These are phyloP conservation scores for Aotearoamyces nothofagi DNA, from an alignment of 2,329 filamentous ascomycete genomes.

Conservation along the genomic window DNA sequence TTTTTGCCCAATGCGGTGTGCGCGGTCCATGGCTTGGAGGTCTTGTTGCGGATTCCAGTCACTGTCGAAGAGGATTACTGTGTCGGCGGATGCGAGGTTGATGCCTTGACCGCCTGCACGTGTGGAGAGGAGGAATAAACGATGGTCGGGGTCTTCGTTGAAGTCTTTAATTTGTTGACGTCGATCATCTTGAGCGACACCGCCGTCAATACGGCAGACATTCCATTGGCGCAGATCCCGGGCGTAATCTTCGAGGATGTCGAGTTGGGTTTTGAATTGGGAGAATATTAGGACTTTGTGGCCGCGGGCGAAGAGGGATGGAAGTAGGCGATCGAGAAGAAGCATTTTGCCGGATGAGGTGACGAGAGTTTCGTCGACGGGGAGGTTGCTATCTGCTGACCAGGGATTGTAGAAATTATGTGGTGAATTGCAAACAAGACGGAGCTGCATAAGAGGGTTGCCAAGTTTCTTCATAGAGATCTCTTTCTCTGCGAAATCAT, in stretches of 20 bases:
- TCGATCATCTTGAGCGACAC: constrained; percentile 59
- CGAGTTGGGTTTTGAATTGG: constrained; percentile 88
- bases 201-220: constrained; percentile 81
- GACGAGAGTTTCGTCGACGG: constrained; percentile 67
- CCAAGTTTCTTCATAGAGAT: constrained; percentile 85
- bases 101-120: constrained; percentile 90
- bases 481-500: constrained; percentile 48
- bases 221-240: constrained; percentile 62
- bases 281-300: constrained; percentile 96
- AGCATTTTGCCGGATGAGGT: constrained; percentile 93
- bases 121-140: constrained; percentile 78
- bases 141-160: constrained; percentile 48
- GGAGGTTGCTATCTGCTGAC: constrained; percentile 38
- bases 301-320: constrained; percentile 52
- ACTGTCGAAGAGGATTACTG: constrained; percentile 79
- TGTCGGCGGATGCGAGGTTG: constrained; percentile 83
- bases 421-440: constrained; percentile 82
- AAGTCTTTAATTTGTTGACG: constrained; percentile 59
- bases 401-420: constrained; percentile 97
- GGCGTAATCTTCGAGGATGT: constrained; percentile 82
- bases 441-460: constrained; percentile 83
- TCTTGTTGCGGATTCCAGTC: constrained; percentile 97
- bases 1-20: constrained; percentile 87
- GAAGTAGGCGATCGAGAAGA: constrained; percentile 73
- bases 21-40: constrained; percentile 88